Evolutionary conservation across 75 land plant genomes (phyloP).

Genomic region (Larix kaempferi): DNA sequence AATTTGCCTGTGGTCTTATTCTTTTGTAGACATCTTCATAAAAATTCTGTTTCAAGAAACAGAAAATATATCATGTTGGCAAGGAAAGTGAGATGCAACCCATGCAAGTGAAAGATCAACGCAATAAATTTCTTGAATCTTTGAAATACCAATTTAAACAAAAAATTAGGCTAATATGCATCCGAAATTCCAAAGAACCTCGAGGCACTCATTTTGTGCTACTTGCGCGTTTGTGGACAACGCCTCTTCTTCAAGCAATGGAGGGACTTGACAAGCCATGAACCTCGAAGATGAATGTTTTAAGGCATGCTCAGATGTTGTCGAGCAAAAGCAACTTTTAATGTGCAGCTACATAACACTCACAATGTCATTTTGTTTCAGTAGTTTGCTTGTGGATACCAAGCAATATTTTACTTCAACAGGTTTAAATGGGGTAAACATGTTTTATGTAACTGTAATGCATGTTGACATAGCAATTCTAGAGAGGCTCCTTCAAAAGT

Average conservation of each 20-base stretch:
- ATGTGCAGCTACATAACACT: not conserved
- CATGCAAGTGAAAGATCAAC: not conserved
- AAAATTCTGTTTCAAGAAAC: not conserved
- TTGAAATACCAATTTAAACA: not conserved
- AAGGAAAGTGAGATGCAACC: not conserved
- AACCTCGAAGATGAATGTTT: not conserved
- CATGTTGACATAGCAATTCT: not conserved
- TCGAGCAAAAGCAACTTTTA: not conserved
- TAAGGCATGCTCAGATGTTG: not conserved
- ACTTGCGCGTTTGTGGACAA: not conserved
- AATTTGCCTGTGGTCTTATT: not conserved
- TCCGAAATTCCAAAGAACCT: not conserved
- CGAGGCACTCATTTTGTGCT: not conserved
- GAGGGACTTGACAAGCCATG: not conserved
- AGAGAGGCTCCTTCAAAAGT: not conserved
- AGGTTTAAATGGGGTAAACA: not conserved
- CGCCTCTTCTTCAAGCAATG: not conserved
- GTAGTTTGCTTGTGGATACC: not conserved
- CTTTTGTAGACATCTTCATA: not conserved
- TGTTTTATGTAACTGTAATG: not conserved
- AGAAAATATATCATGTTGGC: not conserved
- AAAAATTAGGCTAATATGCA: not conserved
- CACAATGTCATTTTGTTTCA: conserved; percentile 1
- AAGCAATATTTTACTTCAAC: not conserved
- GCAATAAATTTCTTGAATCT: not conserved